These are phyloP conservation scores for Suillus bovinus DNA, from an alignment of 768 basidiomycete species.

Conservation along the genomic window DNA sequence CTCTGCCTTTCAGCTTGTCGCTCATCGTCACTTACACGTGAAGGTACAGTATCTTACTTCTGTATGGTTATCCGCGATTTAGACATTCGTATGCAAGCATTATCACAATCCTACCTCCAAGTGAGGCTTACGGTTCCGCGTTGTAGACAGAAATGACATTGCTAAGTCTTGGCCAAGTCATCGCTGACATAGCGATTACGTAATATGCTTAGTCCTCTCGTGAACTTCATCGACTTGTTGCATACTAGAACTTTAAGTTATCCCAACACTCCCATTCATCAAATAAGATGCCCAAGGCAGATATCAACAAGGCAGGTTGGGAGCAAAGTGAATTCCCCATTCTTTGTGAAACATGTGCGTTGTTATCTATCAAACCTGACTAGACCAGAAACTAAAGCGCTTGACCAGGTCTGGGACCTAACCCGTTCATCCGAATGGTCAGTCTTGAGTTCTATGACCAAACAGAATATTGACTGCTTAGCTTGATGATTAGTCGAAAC, in stretches of 20 bases:
- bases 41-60: neutral
- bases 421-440: constrained; percentile 95
- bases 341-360: constrained; percentile 88
- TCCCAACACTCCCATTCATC: neutral
- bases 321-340: constrained; percentile 93
- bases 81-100: constrained; percentile 9
- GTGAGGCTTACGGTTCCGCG: neutral
- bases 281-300: constrained; percentile 71
- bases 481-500: constrained; percentile 73
- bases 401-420: constrained; percentile 30
- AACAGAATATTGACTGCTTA: constrained; percentile 7
- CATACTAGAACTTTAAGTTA: no score
- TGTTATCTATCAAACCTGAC: neutral
- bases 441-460: constrained; percentile 21
- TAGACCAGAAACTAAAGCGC: neutral
- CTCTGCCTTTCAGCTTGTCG: constrained; percentile 84
- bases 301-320: constrained; percentile 94
- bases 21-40: constrained; percentile 59
- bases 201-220: neutral
- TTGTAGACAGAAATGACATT: no score
- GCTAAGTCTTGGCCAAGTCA: no score
- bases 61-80: constrained; percentile 4
- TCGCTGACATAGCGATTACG: neutral
- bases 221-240: neutral
- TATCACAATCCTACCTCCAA: neutral